Percentiles rank a stretch among this genome's conserved stretches.
These are phyloP conservation scores for Pleoardoris graminearum DNA, from an alignment of 2,329 filamentous ascomycete species.

Conservation along the genomic window DNA sequence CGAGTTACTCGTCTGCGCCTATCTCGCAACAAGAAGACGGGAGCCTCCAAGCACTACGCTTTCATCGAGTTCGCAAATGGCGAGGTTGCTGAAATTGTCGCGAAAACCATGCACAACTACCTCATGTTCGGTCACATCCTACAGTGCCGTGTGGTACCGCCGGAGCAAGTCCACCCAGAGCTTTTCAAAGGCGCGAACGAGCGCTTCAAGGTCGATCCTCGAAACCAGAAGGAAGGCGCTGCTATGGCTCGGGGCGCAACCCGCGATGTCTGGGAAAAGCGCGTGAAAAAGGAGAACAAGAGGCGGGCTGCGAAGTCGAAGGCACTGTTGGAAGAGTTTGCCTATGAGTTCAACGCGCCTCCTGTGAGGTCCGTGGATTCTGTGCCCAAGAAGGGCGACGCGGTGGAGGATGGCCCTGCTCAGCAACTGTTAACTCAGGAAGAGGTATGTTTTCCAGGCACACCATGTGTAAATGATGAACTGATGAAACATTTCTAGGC, in stretches of 20 bases:
- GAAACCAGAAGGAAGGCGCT: slow-evolving; percentile 81
- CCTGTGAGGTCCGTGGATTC: slow-evolving; percentile 65
- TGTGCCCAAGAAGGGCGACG: slow-evolving; percentile 34
- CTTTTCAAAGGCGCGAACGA: slow-evolving; percentile 90
- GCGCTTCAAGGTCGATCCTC: slow-evolving; percentile 85
- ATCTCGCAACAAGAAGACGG: slow-evolving; percentile 89
- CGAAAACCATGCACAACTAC: slow-evolving; percentile 97
- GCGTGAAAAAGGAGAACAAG: slow-evolving; percentile 72
- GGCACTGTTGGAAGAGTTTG: slow-evolving; percentile 76
- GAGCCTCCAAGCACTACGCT: slow-evolving; percentile 88
- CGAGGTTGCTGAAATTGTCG: slow-evolving; percentile 87
- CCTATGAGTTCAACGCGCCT: slow-evolving; percentile 81
- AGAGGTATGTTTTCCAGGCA: slow-evolving; percentile 17
- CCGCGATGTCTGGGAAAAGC: slow-evolving; percentile 76
- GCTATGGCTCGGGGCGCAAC: slow-evolving; percentile 73
- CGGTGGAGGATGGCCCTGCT: slow-evolving; percentile 29
- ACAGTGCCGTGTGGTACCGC: slow-evolving; percentile 78
- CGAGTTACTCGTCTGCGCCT: slow-evolving; percentile 76
- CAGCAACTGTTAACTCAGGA: slow-evolving; percentile 32
- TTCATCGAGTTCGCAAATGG: slow-evolving; percentile 83
- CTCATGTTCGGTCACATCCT: slow-evolving; percentile 92
- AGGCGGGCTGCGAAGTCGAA: slow-evolving; percentile 70
- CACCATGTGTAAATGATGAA: neutral
- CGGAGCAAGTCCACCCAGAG: slow-evolving; percentile 75
- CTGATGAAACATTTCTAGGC: neutral